Base-by-base conservation (phyloP, 306 rosid genomes). In the apple (Malus domestica) region DNA sequence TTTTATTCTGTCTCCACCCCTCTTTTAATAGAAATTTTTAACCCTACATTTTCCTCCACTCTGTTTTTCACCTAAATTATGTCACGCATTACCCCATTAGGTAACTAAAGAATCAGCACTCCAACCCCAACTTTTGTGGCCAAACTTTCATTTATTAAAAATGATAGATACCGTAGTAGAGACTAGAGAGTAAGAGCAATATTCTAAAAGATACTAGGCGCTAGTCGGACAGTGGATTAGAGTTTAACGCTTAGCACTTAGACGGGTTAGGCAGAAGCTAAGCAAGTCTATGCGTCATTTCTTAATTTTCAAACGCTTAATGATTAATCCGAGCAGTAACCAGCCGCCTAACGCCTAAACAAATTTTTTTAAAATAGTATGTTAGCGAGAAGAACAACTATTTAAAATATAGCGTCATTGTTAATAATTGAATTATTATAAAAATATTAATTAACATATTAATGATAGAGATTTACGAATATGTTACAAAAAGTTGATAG, bases 211-310 rank as follows among this genome's bases (percentile, higher is more conserved):
- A 38, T 2, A 0, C 2, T 35, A 35, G 2, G 0, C 2, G 2
- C 0, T 38, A 1, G 2, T 38, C 2, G 2, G 2, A 38, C 2
- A 2, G 0, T 0, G 0, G 0, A 38, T 0, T 38, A 0, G 0
- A 38, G 42, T 7, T 38, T 38, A 2, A 0, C 2, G 0, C 2
- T 38, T 38, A 7, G 2, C 42, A 38, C 0, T 2, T 38, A 1
- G 9, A 9, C 2, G 0, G 8, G 40, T 35, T 35, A 35, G 40
- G 0, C 40, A 0, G 42, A 38, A 9, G 2, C 10, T 7, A 38
- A 38, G 42, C 42, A 38, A 38, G 8, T 38, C 10, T 7, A 38
- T 38, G 2, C 2, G 0, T 1, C 0, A 38, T 38, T 38, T 7
- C 0, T 38, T 38, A 7, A 38, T 38, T 38, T 38, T 38, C 2